Conservation (phyloP, 805 yeast genomes). For the Lachancea waltii region DNA sequence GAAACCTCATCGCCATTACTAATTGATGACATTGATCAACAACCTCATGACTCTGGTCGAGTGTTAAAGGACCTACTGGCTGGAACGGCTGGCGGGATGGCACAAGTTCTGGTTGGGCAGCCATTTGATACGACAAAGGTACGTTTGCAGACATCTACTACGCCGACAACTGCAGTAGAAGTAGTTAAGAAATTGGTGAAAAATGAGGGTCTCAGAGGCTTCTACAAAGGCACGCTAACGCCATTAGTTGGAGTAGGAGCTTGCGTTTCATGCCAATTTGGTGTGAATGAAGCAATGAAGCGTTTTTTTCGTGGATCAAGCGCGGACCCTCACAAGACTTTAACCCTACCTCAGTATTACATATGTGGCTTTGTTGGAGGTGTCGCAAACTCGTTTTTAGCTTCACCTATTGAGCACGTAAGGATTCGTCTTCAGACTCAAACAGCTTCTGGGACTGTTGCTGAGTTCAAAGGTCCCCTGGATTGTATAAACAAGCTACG, state of each 20-base stretch:
- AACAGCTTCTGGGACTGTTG: slow-evolving; percentile 37
- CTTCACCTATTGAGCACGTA: slow-evolving; percentile 91
- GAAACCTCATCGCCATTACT: slow-evolving; percentile 29
- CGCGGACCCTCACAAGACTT: slow-evolving; percentile 30
- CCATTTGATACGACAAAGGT: slow-evolving; percentile 96
- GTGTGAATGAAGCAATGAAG: slow-evolving; percentile 92
- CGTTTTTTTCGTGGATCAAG: slow-evolving; percentile 51
- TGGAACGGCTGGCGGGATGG: slow-evolving; percentile 93
- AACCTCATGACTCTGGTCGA: slow-evolving; percentile 19
- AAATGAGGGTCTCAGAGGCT: slow-evolving; percentile 80
- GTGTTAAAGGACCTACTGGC: slow-evolving; percentile 77
- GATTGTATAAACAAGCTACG: slow-evolving; percentile 44
- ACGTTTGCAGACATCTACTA: slow-evolving; percentile 79
- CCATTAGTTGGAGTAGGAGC: slow-evolving; percentile 97
- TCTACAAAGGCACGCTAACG: slow-evolving; percentile 89
- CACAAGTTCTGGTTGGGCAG: slow-evolving; percentile 93
- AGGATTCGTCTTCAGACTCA: slow-evolving; percentile 91
- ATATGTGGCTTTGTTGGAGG: slow-evolving; percentile 90
- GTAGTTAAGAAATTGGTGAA: slow-evolving; percentile 65
- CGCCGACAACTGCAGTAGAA: slow-evolving; percentile 63
- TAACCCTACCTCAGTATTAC: slow-evolving; percentile 64
- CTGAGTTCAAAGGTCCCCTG: slow-evolving; percentile 52
- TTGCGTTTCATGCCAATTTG: slow-evolving; percentile 92
- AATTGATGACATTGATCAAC: slow-evolving; percentile 27
- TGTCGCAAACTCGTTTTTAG: slow-evolving; percentile 77